These are phyloP conservation scores for Besnoitia besnoiti DNA, from an alignment of 169 alveolate species.

Conservation along the genomic window DNA sequence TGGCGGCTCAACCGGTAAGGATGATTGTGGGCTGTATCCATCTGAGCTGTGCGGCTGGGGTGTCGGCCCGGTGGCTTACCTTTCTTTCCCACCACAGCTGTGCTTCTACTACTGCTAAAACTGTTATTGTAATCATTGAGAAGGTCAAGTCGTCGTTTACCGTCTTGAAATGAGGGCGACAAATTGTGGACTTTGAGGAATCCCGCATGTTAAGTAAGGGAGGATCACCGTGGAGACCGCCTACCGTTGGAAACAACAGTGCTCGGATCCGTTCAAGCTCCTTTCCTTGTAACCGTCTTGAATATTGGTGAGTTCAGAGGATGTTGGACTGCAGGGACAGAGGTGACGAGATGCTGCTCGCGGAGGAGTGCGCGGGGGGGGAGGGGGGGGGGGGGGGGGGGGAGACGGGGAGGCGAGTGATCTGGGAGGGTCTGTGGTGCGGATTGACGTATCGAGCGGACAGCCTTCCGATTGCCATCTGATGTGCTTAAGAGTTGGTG, in stretches of 20 bases:
- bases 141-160: not conserved
- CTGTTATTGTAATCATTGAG: not conserved
- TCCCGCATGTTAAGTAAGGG: not conserved
- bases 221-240: not conserved
- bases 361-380: too few species aligned
- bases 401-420: too few species aligned
- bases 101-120: not conserved
- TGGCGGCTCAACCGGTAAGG: not conserved
- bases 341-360: too few species aligned
- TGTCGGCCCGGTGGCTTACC: too few species aligned
- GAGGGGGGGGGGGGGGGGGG: too few species aligned
- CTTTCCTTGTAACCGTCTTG: not conserved
- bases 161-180: not conserved
- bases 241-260: not conserved
- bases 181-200: not conserved
- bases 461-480: too few species aligned
- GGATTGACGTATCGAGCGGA: too few species aligned
- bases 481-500: too few species aligned
- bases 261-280: not conserved
- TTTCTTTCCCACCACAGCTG: too few species aligned
- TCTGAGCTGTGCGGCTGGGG: too few species aligned
- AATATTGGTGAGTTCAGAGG: not conserved
- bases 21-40: not conserved
- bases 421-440: too few species aligned
- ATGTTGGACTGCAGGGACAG: too few species aligned